Percentiles rank a stretch among this genome's conserved stretches.
Evolutionary conservation across 2,329 filamentous ascomycete genomes (phyloP).

Genomic region (Fusarium humuli): DNA sequence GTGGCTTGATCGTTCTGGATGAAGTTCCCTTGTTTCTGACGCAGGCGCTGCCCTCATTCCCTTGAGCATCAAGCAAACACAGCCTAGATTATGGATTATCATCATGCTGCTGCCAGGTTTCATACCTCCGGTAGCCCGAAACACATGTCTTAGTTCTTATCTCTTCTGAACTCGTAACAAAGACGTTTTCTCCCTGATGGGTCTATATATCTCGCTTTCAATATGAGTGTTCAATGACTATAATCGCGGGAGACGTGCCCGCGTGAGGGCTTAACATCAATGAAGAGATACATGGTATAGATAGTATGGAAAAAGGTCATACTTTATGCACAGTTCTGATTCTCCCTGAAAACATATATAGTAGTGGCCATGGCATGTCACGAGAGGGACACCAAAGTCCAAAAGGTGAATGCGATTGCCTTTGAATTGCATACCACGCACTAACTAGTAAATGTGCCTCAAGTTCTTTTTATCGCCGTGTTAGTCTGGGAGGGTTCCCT

Average conservation of each 20-base stretch:
- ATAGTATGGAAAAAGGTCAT: not conserved
- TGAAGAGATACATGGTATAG: not conserved
- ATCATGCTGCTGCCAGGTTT: constrained; percentile 17
- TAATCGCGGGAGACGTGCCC: constrained; percentile 28
- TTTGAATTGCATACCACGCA: not conserved
- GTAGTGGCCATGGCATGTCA: not conserved
- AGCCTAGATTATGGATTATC: not conserved
- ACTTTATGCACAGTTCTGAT: constrained; percentile 26
- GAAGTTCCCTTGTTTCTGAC: constrained; percentile 16
- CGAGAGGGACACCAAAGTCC: not conserved
- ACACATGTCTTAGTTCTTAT: not conserved
- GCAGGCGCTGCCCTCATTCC: not conserved
- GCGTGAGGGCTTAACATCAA: constrained; percentile 7
- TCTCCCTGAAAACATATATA: not conserved
- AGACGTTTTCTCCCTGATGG: not conserved
- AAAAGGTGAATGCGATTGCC: not conserved
- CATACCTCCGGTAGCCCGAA: constrained; percentile 3
- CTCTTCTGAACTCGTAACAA: not conserved
- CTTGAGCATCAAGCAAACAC: not conserved
- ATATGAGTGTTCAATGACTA: constrained; percentile 3
- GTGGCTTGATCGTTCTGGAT: not conserved
- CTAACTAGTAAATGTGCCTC: not conserved
- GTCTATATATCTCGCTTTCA: not conserved
- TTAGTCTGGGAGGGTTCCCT: not conserved
- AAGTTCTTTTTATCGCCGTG: not conserved